These are phyloP conservation scores for Ulmus americana DNA, from an alignment of 331 rosid species.

Conservation along the genomic window DNA sequence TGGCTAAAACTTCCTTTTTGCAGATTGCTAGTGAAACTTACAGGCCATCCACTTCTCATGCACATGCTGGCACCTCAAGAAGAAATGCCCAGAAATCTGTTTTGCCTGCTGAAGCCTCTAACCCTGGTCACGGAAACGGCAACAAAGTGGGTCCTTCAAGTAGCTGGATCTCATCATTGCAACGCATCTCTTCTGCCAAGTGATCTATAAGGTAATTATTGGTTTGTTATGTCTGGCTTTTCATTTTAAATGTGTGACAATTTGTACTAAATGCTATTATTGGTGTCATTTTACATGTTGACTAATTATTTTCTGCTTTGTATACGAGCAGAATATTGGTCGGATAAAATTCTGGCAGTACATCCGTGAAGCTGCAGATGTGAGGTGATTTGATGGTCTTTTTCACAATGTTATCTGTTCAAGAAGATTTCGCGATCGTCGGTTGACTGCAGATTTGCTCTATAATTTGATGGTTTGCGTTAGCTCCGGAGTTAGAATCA, in stretches of 20 bases:
- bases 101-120: slow-evolving; percentile 47
- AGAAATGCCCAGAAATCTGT: slow-evolving; percentile 47
- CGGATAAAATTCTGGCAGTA: slow-evolving; percentile 26
- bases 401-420: slow-evolving; percentile 21
- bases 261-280: not conserved
- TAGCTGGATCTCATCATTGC: slow-evolving; percentile 86
- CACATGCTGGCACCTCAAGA: slow-evolving; percentile 53
- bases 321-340: slow-evolving; percentile 39
- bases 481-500: slow-evolving; percentile 40
- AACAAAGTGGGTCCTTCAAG: slow-evolving; percentile 69
- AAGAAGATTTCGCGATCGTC: slow-evolving; percentile 35
- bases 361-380: slow-evolving; percentile 40
- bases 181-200: slow-evolving; percentile 70
- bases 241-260: slow-evolving; percentile 12
- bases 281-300: not conserved
- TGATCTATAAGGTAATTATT: slow-evolving; percentile 48
- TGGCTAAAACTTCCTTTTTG: slow-evolving; percentile 19
- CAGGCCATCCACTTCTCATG: slow-evolving; percentile 51
- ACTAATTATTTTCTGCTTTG: slow-evolving; percentile 18
- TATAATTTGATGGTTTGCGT: slow-evolving; percentile 33
- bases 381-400: slow-evolving; percentile 33
- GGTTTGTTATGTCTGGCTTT: slow-evolving; percentile 9
- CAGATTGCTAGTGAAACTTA: slow-evolving; percentile 53
- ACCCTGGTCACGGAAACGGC: slow-evolving; percentile 47
- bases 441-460: slow-evolving; percentile 35